phyloP scores from a whole-genome alignment of 2,329 filamentous ascomycete species.

The Elsinoe fawcettii region DNA sequence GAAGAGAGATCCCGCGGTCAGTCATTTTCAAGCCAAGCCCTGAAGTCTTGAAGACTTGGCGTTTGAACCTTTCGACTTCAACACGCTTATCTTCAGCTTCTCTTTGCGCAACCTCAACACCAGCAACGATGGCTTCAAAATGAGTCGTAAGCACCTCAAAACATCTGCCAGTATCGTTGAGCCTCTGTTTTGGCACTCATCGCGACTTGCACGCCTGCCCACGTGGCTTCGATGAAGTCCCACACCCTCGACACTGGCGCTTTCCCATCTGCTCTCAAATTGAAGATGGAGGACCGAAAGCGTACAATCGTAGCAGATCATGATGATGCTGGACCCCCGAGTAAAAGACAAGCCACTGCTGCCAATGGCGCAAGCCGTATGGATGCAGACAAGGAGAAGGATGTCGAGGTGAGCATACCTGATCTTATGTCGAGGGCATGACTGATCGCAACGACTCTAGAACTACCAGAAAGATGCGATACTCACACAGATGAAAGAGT shows the following conservation, averaged over 20 bases:
- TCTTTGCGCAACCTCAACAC: slow-evolving; percentile 4
- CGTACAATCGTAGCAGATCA: slow-evolving; percentile 72
- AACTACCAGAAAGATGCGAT: slow-evolving; percentile 94
- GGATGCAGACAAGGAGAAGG: slow-evolving; percentile 58
- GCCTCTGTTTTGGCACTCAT: background rate
- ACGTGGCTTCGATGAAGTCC: slow-evolving; percentile 74
- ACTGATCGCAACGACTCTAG: slow-evolving; percentile 40
- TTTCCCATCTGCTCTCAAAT: slow-evolving; percentile 68
- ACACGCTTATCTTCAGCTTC: background rate
- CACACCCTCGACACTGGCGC: slow-evolving; percentile 65
- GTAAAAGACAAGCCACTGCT: slow-evolving; percentile 72
- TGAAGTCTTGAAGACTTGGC: slow-evolving; percentile 11
- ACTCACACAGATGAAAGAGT: slow-evolving; percentile 94
- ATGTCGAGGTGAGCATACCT: slow-evolving; percentile 60
- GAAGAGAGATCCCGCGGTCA: background rate
- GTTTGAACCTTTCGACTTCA: slow-evolving; percentile 5
- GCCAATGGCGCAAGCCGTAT: slow-evolving; percentile 69
- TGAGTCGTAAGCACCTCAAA: background rate
- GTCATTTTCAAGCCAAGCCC: background rate
- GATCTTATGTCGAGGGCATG: background rate
- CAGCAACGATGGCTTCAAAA: background rate
- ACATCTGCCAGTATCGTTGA: background rate
- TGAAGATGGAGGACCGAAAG: slow-evolving; percentile 99
- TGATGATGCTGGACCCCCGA: slow-evolving; percentile 79
- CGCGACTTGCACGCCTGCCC: slow-evolving; percentile 15